These are phyloP conservation scores for Ligustrum vulgare DNA, from an alignment of 257 asterid genomes.

Conservation along the genomic window DNA sequence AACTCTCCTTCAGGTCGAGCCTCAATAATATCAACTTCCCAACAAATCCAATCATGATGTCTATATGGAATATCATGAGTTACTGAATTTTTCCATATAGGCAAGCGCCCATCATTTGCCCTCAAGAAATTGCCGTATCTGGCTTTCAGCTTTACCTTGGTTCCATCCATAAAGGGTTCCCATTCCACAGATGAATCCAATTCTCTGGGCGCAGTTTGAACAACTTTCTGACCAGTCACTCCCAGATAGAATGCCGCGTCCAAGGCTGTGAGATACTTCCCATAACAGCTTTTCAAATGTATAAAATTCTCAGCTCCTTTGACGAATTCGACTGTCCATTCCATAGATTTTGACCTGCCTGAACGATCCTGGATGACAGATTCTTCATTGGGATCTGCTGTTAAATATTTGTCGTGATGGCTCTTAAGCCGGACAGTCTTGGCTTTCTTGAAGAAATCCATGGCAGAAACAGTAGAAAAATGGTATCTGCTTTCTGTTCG, in stretches of 20 bases:
- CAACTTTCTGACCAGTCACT: conserved; percentile 67
- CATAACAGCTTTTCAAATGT: conserved; percentile 69
- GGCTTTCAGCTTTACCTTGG: conserved; percentile 55
- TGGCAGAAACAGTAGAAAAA: conserved; percentile 34
- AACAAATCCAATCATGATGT: conserved; percentile 67
- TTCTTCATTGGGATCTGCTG: conserved; percentile 64
- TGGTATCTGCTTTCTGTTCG: too few relatives aligned
- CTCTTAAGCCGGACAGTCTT: conserved; percentile 63
- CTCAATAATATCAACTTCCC: conserved; percentile 70
- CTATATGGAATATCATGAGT: conserved; percentile 79
- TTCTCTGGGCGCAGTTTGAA: conserved; percentile 55
- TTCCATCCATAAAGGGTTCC: conserved; percentile 78
- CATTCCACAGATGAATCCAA: conserved; percentile 70
- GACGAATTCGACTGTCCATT: conserved; percentile 74
- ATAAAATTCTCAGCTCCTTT: conserved; percentile 50
- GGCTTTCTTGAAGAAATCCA: conserved; percentile 70
- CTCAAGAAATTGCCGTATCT: conserved; percentile 75
- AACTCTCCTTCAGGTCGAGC: conserved; percentile 28
- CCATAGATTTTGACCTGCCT: conserved; percentile 40
- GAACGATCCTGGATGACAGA: conserved; percentile 62
- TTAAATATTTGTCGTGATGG: conserved; percentile 68
- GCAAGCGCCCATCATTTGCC: conserved; percentile 87
- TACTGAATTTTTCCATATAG: conserved; percentile 87
- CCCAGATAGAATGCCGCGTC: conserved; percentile 62
- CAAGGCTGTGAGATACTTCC: conserved; percentile 61